Conservation (phyloP, 306 rosid genomes). For the Sindora glabra region DNA sequence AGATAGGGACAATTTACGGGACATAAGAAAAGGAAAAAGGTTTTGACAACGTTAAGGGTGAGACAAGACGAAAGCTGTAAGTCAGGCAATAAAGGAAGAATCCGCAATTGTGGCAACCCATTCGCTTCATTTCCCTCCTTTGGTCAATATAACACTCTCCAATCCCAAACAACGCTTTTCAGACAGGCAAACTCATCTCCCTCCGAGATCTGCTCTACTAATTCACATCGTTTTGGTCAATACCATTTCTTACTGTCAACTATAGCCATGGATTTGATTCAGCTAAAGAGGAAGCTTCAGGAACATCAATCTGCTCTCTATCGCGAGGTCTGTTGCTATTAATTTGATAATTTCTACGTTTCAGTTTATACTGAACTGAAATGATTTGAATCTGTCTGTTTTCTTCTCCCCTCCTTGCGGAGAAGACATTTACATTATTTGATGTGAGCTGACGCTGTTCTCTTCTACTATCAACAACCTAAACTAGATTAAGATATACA, state of each 20-base stretch:
- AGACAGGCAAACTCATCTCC: no score
- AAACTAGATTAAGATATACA: no score
- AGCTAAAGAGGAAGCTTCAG: slow-evolving; percentile 33
- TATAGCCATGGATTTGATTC: slow-evolving; percentile 51
- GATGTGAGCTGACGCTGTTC: no score
- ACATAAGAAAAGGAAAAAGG: no score
- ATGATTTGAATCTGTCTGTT: no score
- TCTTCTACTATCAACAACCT: no score
- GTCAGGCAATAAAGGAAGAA: neutral
- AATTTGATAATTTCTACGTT: neutral
- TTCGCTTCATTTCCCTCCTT: neutral
- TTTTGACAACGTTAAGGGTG: neutral
- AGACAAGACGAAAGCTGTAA: slow-evolving; percentile 1
- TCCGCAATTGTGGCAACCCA: slow-evolving; percentile 13
- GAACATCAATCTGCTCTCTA: slow-evolving; percentile 38
- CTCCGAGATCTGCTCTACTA: neutral
- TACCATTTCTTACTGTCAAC: neutral
- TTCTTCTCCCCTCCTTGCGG: no score
- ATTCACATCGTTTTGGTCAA: no score
- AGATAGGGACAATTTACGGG: no score
- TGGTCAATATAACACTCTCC: neutral
- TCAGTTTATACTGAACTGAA: neutral
- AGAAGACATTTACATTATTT: no score
- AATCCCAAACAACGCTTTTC: no score
- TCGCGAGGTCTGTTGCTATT: slow-evolving; percentile 36